Evolutionary conservation across 1,284 basidiomycete genomes (phyloP), one percentile per base, ranked within the genome.

Genomic region (Sporisorium graminicola): DNA sequence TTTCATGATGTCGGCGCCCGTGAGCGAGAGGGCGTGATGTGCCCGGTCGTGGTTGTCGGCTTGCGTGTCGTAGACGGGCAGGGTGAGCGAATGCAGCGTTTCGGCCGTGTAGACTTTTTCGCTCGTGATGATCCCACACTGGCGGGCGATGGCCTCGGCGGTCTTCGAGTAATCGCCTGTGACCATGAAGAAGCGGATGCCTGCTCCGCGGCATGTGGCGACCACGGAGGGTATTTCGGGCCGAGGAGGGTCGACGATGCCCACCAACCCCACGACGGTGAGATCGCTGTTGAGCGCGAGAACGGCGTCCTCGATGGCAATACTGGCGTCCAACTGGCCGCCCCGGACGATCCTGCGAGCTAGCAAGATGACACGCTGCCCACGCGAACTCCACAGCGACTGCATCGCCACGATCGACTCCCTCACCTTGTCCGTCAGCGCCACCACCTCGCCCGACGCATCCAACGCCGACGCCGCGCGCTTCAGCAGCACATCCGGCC

Each of bases 171-270:
- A 89, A 81, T 90, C 87, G 81, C 91, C 91, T 2, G 91, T 92
- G 65, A 92, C 90, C 88, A 92, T 90, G 78, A 90, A 89, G 76
- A 91, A 90, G 18, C 91, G 87, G 58, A 91, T 89, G 13, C 90
- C 90, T 2, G 91, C 91, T 3, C 88, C 85, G 18, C 91, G 88
- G 71, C 89, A 89, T 24, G 87, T 87, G 1, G 78, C 87, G 87
- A 85, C 89, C 61, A 88, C 86, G 18, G 89, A 88, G 20, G 88
- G 87, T 26, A 90, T 90, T 74, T 92, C 90, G 6, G 87, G 85
- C 44, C 89, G 88, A 2, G 90, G 89, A 0, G 91, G 91, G 72
- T 92, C 91, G 50, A 90, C 88, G 58, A 92, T 87, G 0, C 90
- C 90, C 5, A 91, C 87, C 4, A 92, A 87, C 3, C 90, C 90